phyloP scores from a whole-genome alignment of 2,329 filamentous ascomycete species.

The Epichloe brachyelytri region DNA sequence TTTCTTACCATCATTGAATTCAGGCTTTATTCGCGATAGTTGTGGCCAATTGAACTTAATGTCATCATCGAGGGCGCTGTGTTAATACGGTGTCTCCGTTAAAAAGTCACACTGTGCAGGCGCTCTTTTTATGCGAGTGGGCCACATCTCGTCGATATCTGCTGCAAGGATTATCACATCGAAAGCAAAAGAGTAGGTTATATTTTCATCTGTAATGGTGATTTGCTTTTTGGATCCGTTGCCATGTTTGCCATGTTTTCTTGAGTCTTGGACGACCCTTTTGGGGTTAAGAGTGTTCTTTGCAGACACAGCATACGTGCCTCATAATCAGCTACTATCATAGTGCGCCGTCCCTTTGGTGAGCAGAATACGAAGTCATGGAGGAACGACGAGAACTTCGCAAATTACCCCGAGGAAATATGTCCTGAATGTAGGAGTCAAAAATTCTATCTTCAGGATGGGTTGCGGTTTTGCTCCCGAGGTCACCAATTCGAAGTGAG shows the following conservation, averaged over 20 bases:
- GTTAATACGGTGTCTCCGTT: too few relatives aligned
- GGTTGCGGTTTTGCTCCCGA: conserved; percentile 65
- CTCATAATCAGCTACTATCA: background rate
- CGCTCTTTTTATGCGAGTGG: too few relatives aligned
- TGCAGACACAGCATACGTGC: background rate
- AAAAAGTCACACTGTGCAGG: too few relatives aligned
- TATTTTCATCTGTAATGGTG: too few relatives aligned
- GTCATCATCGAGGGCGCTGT: too few relatives aligned
- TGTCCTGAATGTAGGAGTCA: conserved; percentile 57
- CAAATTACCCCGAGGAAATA: conserved; percentile 38
- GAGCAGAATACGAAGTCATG: conserved; percentile 17
- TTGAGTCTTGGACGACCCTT: background rate
- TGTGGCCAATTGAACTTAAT: too few relatives aligned
- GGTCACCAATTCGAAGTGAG: conserved; percentile 67
- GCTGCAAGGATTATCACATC: too few relatives aligned
- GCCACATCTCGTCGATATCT: too few relatives aligned
- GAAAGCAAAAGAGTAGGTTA: too few relatives aligned
- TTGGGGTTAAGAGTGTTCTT: background rate
- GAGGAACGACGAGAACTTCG: conserved; percentile 30
- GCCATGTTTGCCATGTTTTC: background rate
- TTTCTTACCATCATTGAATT: too few relatives aligned
- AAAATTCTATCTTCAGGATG: conserved; percentile 62
- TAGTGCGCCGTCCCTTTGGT: background rate
- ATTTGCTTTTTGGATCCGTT: too few relatives aligned
- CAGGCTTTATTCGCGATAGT: too few relatives aligned